phyloP scores from a whole-genome alignment of 768 basidiomycete species.

The Rhizopogon salebrosus region DNA sequence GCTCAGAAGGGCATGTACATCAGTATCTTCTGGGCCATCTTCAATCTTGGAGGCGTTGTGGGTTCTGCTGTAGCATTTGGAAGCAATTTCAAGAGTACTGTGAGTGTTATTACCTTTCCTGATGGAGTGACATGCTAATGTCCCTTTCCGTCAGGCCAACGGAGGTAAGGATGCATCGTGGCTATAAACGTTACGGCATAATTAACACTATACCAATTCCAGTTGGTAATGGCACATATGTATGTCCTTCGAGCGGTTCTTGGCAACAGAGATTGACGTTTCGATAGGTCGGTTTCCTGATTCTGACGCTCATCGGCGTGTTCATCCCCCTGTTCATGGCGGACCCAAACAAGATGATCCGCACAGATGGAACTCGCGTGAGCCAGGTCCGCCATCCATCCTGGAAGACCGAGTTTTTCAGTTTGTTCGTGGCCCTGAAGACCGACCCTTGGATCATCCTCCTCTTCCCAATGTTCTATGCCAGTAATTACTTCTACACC shows the following conservation, averaged over 20 bases:
- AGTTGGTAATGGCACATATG: conserved; percentile 79
- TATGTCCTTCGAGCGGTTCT: conserved; percentile 25
- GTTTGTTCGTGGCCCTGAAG: conserved; percentile 60
- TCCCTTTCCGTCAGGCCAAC: conserved; percentile 18
- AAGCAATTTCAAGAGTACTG: conserved; percentile 60
- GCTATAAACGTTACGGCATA: neutral
- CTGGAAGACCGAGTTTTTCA: conserved; percentile 70
- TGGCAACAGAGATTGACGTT: neutral
- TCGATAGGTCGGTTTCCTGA: conserved; percentile 67
- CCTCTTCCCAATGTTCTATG: conserved; percentile 82
- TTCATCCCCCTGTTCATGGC: conserved; percentile 63
- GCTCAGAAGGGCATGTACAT: conserved; percentile 51
- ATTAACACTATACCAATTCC: neutral
- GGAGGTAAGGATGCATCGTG: conserved; percentile 14
- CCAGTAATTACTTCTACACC: conserved; percentile 81
- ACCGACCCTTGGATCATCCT: conserved; percentile 70
- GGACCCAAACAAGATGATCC: conserved; percentile 66
- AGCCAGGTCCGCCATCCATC: conserved; percentile 56
- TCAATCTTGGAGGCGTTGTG: conserved; percentile 77
- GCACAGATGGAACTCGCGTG: conserved; percentile 70
- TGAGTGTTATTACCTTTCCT: conserved; percentile 23
- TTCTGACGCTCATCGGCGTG: conserved; percentile 66
- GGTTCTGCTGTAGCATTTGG: conserved; percentile 74
- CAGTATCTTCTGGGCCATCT: conserved; percentile 60
- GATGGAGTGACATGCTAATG: neutral